Evolutionary conservation across 805 yeast genomes (phyloP), one percentile per base, ranked within the genome.

Genomic region (Sugiyamaella smithiae): DNA sequence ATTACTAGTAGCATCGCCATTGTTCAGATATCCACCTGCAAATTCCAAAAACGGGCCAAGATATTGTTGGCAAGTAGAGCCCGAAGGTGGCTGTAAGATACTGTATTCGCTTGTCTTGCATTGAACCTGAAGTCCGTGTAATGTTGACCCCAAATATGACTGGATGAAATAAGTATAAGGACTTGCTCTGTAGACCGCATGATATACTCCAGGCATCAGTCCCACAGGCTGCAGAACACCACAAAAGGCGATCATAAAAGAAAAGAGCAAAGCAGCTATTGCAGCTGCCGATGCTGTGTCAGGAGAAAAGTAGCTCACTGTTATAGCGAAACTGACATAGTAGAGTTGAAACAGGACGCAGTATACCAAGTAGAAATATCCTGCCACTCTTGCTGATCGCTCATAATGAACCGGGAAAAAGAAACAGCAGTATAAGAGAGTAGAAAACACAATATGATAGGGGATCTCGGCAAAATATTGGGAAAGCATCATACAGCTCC

Each of bases 151-250:
- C 38, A 81, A 69, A 52, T 84, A 70, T 45, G 78, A 72, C 54
- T 78, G 80, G 50, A 86, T 70, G 63, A 83, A 78, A 61, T 87
- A 87, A 1, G 91, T 84, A 66, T 76, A 76, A 5, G 75, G 95
- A 22, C 87, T 82, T 17, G 73, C 74, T 56, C 84, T 77, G 77
- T 85, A 82, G 89, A 87, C 84, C 64, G 84, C 87, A 41, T 77
- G 80, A 95, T 95, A 87, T 71, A 87, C 87, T 1, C 86, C 81
- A 9, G 95, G 93, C 82, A 85, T 76, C 46, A 72, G 67, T 2
- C 52, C 35, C 5, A 67, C 67, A 14, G 81, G 78, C 59, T 82
- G 87, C 51, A 82, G 70, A 49, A 84, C 83, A 69, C 90, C 88
- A 64, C 85, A 75, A 69, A 85, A 85, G 19, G 82, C 69, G 49